These are phyloP conservation scores for Epithemia pelagica DNA, from an alignment of 108 stramenopile genomes.

Conservation along the genomic window DNA sequence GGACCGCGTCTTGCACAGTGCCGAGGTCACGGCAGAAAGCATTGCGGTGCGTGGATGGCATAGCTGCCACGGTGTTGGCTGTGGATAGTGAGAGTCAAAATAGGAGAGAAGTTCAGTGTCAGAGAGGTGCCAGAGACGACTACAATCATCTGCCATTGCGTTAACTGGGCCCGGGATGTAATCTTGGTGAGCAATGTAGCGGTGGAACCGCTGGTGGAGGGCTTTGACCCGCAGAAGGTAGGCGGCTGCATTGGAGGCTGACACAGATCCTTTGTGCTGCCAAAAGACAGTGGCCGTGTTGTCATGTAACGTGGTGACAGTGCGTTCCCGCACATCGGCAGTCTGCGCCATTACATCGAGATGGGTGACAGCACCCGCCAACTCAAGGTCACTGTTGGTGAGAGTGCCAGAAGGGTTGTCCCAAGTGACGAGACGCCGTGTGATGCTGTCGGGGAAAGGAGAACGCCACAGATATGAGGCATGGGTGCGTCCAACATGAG, in stretches of 20 bases:
- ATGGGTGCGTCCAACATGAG: background rate
- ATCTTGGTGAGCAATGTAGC: conserved; percentile 24
- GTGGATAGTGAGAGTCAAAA: conserved; percentile 26
- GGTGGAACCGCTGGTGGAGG: conserved; percentile 28
- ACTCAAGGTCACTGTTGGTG: conserved; percentile 38
- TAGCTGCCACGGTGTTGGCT: conserved; percentile 21
- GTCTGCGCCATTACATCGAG: conserved; percentile 26
- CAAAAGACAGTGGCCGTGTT: conserved; percentile 33
- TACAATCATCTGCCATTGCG: conserved; percentile 21
- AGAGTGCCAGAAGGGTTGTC: conserved; percentile 23
- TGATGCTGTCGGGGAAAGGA: conserved; percentile 26
- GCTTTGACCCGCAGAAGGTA: conserved; percentile 37
- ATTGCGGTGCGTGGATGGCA: conserved; percentile 7
- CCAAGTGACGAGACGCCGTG: conserved; percentile 9
- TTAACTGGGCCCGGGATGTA: conserved; percentile 23
- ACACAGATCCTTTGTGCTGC: conserved; percentile 32
- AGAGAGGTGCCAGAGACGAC: conserved; percentile 16
- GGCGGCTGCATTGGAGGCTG: conserved; percentile 22
- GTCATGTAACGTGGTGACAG: conserved; percentile 18
- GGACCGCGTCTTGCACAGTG: conserved; percentile 8
- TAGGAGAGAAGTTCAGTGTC: conserved; percentile 17
- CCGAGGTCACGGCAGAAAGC: conserved; percentile 18
- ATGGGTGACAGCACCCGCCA: conserved; percentile 36
- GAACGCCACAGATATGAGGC: conserved; percentile 33
- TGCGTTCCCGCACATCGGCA: conserved; percentile 28